Base-by-base conservation (phyloP, 768 basidiomycete species). In the Trametes coccinea region DNA sequence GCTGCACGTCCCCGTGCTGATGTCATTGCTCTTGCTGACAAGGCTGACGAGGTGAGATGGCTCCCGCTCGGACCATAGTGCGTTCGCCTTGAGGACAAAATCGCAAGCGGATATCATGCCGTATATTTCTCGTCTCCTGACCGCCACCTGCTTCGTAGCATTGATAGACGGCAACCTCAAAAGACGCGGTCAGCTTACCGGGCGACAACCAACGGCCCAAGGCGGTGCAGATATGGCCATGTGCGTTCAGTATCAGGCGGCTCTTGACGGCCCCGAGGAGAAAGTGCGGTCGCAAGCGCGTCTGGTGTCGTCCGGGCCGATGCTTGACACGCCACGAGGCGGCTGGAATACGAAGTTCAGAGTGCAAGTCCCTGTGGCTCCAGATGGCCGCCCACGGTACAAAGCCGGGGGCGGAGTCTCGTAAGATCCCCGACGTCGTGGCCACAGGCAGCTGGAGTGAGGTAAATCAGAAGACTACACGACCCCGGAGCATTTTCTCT, bases 401-500 rank as follows among this genome's bases (percentile, higher is more conserved):
- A 55, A 17, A 47, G 46, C 30, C 33, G 43, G 50, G 11, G 43
- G 4, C n/a, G 30, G 27, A 30, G 53, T 34, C 40, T 40, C 27
- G 48, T 33, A 13, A 49, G 30, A 49, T 49, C 48, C 29, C 48
- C 48, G 48, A 49, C 48, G 48, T 49, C 30, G 8, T 22, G 34
- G 34, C 9, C 48, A 31, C 8, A 31, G 48, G 14, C 48, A 49
- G 4, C 13, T 30, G 48, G 5, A 49, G 13, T 10, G 48, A 49
- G 48, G 48, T 30, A 14, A 49, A 49, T 49, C 48, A 49, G 48
- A 49, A 49, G 48, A 29, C 48, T 49, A 49, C 29, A 14, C 27
- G 61, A 49, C 51, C 54, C 55, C 61, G 61, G 61, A 62, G 48
- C 54, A 56, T 52, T 29, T 52, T 31, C 43, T 56, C 50, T 51